A percentile compares a stretch with the other conserved stretches of the same genome.
phyloP scores from a whole-genome alignment of 2,329 filamentous ascomycete genomes.

The Pseudohalonectria lignicola region DNA sequence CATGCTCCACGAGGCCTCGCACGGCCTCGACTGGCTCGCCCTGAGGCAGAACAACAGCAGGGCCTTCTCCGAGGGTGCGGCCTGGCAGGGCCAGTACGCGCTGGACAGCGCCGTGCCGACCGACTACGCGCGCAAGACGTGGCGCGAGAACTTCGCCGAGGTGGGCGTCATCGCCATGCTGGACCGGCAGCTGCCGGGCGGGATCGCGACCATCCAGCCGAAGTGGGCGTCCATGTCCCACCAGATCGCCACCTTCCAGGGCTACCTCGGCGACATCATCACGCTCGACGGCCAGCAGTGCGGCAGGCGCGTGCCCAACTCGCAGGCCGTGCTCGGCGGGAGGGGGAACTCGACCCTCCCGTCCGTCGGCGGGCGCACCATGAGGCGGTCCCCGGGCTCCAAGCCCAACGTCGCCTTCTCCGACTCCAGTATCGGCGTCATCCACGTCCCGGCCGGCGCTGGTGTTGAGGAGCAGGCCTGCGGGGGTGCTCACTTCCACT shows the following conservation, averaged over 20 bases:
- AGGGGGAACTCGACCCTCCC: no score
- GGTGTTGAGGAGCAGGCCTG: no score
- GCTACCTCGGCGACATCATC: neutral
- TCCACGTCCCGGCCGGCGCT: no score
- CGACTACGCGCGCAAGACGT: neutral
- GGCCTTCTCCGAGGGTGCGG: neutral
- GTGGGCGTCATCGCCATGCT: neutral
- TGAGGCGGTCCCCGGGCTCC: no score
- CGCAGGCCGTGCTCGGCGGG: no score
- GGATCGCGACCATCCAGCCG: neutral
- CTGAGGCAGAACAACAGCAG: neutral
- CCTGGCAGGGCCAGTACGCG: neutral
- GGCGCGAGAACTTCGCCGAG: conserved; percentile 2
- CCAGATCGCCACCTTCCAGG: neutral
- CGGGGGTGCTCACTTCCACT: no score
- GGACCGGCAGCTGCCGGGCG: neutral
- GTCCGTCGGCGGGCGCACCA: no score
- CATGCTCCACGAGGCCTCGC: neutral
- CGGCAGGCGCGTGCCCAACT: neutral
- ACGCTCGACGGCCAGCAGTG: neutral
- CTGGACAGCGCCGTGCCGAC: neutral
- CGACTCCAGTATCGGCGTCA: no score
- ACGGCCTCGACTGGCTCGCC: conserved; percentile 1
- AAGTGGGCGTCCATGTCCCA: neutral
- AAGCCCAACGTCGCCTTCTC: no score